Base-by-base conservation (phyloP, 257 asterid species). In the Agastache rugosa region DNA sequence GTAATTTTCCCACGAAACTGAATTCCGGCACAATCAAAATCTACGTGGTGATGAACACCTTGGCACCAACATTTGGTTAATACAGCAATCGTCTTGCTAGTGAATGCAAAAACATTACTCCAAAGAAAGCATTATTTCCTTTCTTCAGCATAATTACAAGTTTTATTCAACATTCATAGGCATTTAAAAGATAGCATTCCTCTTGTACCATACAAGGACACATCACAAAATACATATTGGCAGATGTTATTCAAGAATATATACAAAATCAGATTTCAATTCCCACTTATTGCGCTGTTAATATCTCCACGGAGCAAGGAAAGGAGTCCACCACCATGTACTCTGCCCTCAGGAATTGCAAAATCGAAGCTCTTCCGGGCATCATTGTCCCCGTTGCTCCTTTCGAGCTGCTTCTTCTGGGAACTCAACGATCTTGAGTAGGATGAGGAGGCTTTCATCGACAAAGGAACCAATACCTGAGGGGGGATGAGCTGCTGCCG, bases 271-370 rank as follows among this genome's bases (percentile, higher is more conserved):
- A 76, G 79, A 60, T 2, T 58, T 81, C 81, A 84, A 41, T 78
- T 67, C 77, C 80, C 86, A 63, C 80, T 78, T 39, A 86, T 75
- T 11, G 91, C 84, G 37, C 77, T 87, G 74, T 83, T 85, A 70
- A 90, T 71, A 80, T 83, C 81, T 31, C 97, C 97, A 10, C 91
- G 94, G 39, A 93, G 86, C 55, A 93, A 78, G n/a, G 98, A 89
- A 83, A 93, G 72, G 15, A 93, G 90, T n/a, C 97, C 96, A 63
- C 98, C 98, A 51, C 98, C 98, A 77, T 93, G 98, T 45, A 93
- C 98, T 77, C 98, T 83, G 2, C 98, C 98, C 81, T 93, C 98
- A 4, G 94, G 88, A 22, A 86, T 86, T 48, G 63, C 85, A 44
- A 81, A 80, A 69, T 78, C 81, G n/a, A 81, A 74, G 69, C 87